A percentile compares a stretch with the other conserved stretches of the same genome.
Conservation (phyloP, 805 yeast species). For the Scheffersomyces ergatensis region DNA sequence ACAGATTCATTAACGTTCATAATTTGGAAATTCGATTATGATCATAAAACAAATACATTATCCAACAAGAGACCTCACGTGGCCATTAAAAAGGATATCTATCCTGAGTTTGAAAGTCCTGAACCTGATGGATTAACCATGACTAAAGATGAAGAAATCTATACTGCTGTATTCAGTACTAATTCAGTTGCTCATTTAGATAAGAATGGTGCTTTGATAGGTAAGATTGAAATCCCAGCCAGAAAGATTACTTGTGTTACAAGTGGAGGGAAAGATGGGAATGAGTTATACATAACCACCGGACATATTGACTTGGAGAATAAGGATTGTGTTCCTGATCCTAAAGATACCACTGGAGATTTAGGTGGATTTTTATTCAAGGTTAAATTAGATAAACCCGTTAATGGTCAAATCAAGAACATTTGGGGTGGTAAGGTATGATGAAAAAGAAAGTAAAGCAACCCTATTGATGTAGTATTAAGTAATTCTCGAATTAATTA, state of each 20-base stretch:
- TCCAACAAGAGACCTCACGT: slow-evolving; percentile 24
- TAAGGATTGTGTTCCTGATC: slow-evolving; percentile 20
- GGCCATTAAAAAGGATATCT: slow-evolving; percentile 26
- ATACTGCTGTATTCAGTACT: slow-evolving; percentile 67
- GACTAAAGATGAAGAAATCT: slow-evolving; percentile 53
- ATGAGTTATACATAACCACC: slow-evolving; percentile 65
- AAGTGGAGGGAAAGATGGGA: slow-evolving; percentile 57
- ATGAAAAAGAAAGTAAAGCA: neutral
- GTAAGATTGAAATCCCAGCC: slow-evolving; percentile 55
- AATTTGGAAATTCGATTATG: slow-evolving; percentile 39
- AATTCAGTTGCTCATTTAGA: slow-evolving; percentile 54
- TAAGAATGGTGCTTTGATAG: slow-evolving; percentile 47
- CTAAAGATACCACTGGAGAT: slow-evolving; percentile 36
- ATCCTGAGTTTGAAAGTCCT: slow-evolving; percentile 20
- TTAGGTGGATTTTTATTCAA: slow-evolving; percentile 62
- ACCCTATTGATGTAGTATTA: too few species aligned
- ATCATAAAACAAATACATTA: slow-evolving; percentile 23
- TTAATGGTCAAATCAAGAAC: slow-evolving; percentile 23
- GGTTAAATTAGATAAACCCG: slow-evolving; percentile 29
- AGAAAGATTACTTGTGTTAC: slow-evolving; percentile 65
- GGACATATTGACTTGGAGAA: slow-evolving; percentile 53
- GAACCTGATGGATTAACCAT: slow-evolving; percentile 84
- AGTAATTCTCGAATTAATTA: too few species aligned
- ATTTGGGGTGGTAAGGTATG: slow-evolving; percentile 27
- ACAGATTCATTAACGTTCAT: slow-evolving; percentile 36